Percentiles rank a stretch among this genome's conserved stretches.
These are phyloP conservation scores for Aspergillus mulundensis DNA, from an alignment of 495 filamentous ascomycete genomes.

Conservation along the genomic window DNA sequence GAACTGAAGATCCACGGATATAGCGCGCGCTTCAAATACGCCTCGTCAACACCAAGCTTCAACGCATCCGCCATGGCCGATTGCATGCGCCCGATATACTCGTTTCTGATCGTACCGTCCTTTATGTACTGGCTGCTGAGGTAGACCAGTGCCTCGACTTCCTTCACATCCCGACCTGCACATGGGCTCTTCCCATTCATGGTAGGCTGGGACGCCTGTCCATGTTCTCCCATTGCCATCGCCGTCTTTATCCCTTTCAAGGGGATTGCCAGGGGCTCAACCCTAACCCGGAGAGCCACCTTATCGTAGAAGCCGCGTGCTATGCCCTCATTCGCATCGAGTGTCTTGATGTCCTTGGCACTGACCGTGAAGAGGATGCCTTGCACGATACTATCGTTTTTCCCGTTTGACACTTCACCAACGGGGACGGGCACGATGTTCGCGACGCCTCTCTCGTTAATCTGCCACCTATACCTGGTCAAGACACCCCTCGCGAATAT, in stretches of 20 bases:
- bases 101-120: neutral
- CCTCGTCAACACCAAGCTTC: constrained; percentile 1
- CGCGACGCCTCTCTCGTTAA: constrained; percentile 3
- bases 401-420: neutral
- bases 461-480: neutral
- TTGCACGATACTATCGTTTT: neutral
- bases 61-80: constrained; percentile 1
- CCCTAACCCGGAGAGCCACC: neutral
- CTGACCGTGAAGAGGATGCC: constrained; percentile 2
- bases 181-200: no score
- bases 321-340: neutral
- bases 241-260: neutral
- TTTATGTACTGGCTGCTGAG: neutral
- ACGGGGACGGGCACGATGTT: neutral
- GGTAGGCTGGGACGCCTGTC: no score
- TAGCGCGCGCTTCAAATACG: neutral
- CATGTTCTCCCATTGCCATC: neutral
- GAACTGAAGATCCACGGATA: constrained; percentile 1
- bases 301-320: neutral
- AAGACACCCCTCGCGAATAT: constrained; percentile 1
- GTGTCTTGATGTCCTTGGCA: neutral
- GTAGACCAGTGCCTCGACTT: constrained; percentile 1
- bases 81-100: neutral
- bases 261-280: neutral
- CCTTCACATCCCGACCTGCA: neutral